Evolutionary conservation across 768 basidiomycete species (phyloP), one percentile per base, ranked within the genome.

Genomic region (Myochromella boudieri): DNA sequence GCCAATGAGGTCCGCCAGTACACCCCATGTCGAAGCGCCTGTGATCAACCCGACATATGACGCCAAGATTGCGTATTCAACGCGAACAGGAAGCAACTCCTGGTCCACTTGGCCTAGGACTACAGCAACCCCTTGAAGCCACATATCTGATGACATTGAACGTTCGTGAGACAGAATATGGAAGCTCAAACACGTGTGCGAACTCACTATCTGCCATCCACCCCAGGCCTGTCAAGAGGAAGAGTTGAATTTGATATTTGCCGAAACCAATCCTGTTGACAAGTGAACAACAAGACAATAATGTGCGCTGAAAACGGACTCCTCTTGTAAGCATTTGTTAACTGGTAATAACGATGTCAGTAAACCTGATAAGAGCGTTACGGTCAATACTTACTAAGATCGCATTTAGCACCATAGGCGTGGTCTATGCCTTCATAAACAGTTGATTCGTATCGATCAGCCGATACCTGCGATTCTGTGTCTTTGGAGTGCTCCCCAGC

Each of bases 201-300:
- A 17, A 59, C 71, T 52, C 32, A 78, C 76, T 75, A 54, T 77
- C 77, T 42, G 72, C 74, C 36, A 72, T 52, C 75, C 77, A 77
- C 45, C 76, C 75, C 4, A 77, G 56, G 44, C 75, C 76, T 41
- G 71, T 65, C 12, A 78, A 60, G 20, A 67, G 15, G 54, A 78
- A 77, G 24, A 78, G 66, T 52, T 77, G 71, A 42, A 64, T 58
- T 44, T 78, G 77, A 60, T 78, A 78, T 32, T 65, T 67, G 11
- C 77, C 77, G 32, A 73, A 78, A 39, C 77, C 75, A 37, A 78
- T 74, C 48, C 75, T 76, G 37, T 9, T 52, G 43, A 42, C 24
- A 9, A 15, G 40, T 33, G 21, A 25, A 26, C 24, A 24, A 8
- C 11, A 24, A 31, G n/a, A n/a, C 29, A 37, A 42, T 10, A 28